Conservation (phyloP, 1,284 basidiomycete genomes). For the Apiotrichum veenhuisii region DNA sequence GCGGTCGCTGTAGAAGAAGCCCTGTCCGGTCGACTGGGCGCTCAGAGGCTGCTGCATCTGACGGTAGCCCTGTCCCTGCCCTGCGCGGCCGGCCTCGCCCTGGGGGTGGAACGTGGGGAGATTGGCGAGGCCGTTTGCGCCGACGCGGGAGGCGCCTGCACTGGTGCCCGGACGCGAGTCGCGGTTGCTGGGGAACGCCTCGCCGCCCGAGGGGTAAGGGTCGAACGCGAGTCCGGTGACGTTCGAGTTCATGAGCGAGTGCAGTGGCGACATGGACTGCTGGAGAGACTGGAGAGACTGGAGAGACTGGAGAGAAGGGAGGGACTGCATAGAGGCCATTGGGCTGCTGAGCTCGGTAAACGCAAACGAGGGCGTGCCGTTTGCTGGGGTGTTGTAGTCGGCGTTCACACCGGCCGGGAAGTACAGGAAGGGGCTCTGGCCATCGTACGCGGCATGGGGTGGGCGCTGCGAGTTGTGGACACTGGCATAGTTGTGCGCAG, state of each 20-base stretch:
- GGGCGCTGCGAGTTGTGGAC: constrained; percentile 12
- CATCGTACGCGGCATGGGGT: constrained; percentile 8
- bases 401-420: constrained; percentile 1
- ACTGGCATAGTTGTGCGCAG: constrained; percentile 4
- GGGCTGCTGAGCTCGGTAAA: not conserved
- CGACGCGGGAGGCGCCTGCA: not conserved
- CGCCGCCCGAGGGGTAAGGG: constrained; percentile 13
- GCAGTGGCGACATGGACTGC: constrained; percentile 1
- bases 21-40: not conserved
- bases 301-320: constrained; percentile 8
- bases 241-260: not conserved
- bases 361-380: not conserved
- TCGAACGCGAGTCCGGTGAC: constrained; percentile 7
- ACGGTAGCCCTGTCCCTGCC: not conserved
- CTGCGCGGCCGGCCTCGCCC: not conserved
- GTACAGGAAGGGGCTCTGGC: constrained; percentile 10
- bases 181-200: constrained; percentile 3
- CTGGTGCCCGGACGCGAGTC: not conserved
- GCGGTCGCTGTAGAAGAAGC: constrained; percentile 6
- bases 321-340: not conserved
- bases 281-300: constrained; percentile 8
- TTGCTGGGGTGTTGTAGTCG: constrained; percentile 1
- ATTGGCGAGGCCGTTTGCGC: not conserved
- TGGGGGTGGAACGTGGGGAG: too few relatives aligned
- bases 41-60: constrained; percentile 10